Base-by-base conservation (phyloP, 208 protist genomes). In the Crithidia expoeki region DNA sequence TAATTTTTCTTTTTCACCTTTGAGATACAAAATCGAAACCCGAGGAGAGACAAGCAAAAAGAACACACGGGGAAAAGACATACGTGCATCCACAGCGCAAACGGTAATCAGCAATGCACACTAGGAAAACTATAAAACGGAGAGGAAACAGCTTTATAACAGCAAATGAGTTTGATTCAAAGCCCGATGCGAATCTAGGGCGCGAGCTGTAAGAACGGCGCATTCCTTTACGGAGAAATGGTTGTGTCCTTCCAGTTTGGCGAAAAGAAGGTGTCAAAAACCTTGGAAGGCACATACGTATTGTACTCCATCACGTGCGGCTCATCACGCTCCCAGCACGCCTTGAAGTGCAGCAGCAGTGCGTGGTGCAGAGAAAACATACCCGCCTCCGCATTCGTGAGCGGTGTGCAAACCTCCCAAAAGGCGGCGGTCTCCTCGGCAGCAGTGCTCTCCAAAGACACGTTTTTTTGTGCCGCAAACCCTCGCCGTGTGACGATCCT, bases 231-330 rank as follows among this genome's bases (percentile, higher is more conserved):
- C 33, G 60, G 42, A 1, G 57, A n/a, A 2, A 58, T 17, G 3
- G 63, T 52, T 1, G 74, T 66, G 53, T 66, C 53, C 42, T 46
- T 63, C 77, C 78, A 88, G 30, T 52, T 55, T 2, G 47, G 59
- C 19, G 49, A 63, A 73, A 96, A 92, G 73, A 94, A 96, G 21
- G 76, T 90, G 61, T 40, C 42, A 53, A 86, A 85, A 4, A 97
- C 89, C 17, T 74, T 82, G 21, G 79, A 44, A 10, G 72, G 53
- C 53, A 94, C 84, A 62, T 92, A 95, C 25, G 77, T 90, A 64
- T 81, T 85, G 78, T 93, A 95, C 52, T 86, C 82, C 92, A 94
- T 94, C 49, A 94, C 86, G 38, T 89, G 83, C n/a, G 92, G 92
- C 56, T 80, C 46, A 65, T 97, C 88, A 9, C 83, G 76, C 59